Percentiles rank a stretch among this genome's conserved stretches.
phyloP scores from a whole-genome alignment of 1,284 basidiomycete genomes.

The Vanrija sp. region DNA sequence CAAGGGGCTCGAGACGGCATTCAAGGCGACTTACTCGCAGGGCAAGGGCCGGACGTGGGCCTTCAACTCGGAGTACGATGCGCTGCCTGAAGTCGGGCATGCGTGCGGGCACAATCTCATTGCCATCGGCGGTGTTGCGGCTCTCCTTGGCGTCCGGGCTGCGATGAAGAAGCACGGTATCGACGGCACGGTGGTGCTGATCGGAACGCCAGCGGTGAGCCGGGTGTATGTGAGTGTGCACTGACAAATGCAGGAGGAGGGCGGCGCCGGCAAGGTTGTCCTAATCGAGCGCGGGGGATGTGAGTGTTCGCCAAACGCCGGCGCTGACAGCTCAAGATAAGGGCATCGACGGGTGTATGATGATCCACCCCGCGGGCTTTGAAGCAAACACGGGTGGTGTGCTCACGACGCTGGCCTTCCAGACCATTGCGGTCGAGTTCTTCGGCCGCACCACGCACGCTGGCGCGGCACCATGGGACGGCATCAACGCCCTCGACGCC shows the following conservation, averaged over 20 bases:
- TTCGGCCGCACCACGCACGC: conserved; percentile 62
- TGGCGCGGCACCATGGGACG: conserved; percentile 59
- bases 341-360: conserved; percentile 26
- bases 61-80: conserved; percentile 30
- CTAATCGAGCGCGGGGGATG: conserved; percentile 54
- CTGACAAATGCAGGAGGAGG: conserved; percentile 57
- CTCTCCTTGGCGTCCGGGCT: conserved; percentile 32
- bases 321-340: conserved; percentile 11
- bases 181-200: conserved; percentile 66
- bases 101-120: conserved; percentile 59
- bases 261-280: conserved; percentile 71
- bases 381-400: conserved; percentile 11
- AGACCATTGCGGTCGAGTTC: conserved; percentile 29
- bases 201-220: conserved; percentile 70
- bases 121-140: conserved; percentile 41
- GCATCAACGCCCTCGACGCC: conserved; percentile 76
- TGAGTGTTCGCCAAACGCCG: too few relatives aligned
- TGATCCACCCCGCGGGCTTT: conserved; percentile 21
- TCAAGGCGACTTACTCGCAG: conserved; percentile 12
- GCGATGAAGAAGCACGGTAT: conserved; percentile 53
- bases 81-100: conserved; percentile 18
- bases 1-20: conserved; percentile 51
- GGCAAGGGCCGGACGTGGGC: conserved; percentile 28
- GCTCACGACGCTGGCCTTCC: conserved; percentile 27
- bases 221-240: background rate